phyloP scores from a whole-genome alignment of 331 rosid species.

The Quercus phellos region DNA sequence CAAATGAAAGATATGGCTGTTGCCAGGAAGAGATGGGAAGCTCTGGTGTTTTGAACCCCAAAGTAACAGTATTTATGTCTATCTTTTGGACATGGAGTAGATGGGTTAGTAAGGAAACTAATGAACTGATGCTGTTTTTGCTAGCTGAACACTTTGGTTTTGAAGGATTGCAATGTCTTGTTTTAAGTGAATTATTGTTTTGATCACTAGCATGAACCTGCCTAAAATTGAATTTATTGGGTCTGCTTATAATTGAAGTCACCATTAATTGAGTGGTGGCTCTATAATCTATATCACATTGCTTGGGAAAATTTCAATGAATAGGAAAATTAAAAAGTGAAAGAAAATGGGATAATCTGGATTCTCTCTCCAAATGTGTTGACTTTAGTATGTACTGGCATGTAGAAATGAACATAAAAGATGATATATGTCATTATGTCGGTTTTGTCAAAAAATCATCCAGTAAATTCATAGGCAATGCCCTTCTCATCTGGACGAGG shows the following conservation, averaged over 20 bases:
- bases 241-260: neutral
- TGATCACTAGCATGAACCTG: neutral
- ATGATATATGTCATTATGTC: neutral
- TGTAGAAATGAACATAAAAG: neutral
- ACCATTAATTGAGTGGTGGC: neutral
- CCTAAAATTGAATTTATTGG: neutral
- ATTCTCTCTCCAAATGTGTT: neutral
- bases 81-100: neutral
- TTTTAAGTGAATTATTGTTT: neutral
- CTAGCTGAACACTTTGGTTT: neutral
- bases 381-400: neutral
- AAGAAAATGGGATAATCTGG: neutral
- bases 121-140: neutral
- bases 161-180: neutral
- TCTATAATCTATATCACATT: neutral
- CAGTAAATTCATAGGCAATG: neutral
- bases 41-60: conserved; percentile 56
- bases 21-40: conserved; percentile 92
- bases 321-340: neutral
- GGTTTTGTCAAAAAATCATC: neutral
- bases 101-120: neutral
- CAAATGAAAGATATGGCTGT: conserved; percentile 81
- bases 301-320: neutral
- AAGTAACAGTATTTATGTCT: neutral
- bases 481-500: neutral